These are phyloP conservation scores for Pyricularia sp. DNA, from an alignment of 2,329 filamentous ascomycete species.

Conservation along the genomic window DNA sequence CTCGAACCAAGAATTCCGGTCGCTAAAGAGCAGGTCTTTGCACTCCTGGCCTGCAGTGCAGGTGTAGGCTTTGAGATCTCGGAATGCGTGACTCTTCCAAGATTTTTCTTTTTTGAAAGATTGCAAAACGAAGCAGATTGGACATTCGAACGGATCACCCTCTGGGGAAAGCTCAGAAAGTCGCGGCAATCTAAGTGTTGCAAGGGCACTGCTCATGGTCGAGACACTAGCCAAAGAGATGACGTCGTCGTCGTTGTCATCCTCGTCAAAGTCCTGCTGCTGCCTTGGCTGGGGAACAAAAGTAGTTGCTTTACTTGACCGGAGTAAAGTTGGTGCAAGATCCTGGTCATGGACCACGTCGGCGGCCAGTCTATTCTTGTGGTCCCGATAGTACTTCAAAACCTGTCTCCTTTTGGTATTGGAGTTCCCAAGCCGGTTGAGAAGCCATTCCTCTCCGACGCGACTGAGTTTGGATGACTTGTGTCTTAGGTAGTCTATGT, in stretches of 20 bases:
- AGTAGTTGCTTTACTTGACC: conserved; percentile 1
- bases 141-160: background rate
- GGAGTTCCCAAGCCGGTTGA: background rate
- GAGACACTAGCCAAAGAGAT: background rate
- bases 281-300: background rate
- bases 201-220: background rate
- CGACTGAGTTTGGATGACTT: too few relatives aligned
- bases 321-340: background rate
- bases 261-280: background rate
- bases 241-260: background rate
- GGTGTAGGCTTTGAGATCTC: background rate
- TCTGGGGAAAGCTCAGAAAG: background rate
- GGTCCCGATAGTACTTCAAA: background rate
- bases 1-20: background rate
- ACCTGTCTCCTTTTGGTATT: background rate
- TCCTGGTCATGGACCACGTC: background rate
- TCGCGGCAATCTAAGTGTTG: background rate
- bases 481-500: too few relatives aligned
- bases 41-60: background rate
- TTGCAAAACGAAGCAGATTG: background rate
- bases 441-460: background rate
- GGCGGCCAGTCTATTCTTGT: background rate
- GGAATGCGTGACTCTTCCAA: background rate
- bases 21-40: background rate
- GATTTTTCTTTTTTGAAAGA: background rate